Evolutionary conservation across 1,284 basidiomycete genomes (phyloP).

Genomic region (Leccinum angustisporum): DNA sequence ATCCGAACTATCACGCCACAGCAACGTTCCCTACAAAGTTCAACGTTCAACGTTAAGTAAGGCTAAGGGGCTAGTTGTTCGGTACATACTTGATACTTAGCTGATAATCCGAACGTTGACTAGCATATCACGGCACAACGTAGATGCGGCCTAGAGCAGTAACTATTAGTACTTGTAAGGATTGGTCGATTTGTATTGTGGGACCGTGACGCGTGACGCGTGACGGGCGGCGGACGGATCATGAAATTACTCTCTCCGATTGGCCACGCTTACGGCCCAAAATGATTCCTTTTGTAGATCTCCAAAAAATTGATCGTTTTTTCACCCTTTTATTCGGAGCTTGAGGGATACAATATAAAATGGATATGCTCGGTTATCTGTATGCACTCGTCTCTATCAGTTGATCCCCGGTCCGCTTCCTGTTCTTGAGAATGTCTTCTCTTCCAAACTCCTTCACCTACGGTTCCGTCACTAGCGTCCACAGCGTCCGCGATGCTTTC

Average conservation of each 20-base stretch:
- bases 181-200: background rate
- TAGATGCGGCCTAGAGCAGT: background rate
- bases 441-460: constrained; percentile 45
- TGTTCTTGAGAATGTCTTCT: constrained; percentile 38
- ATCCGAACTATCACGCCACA: background rate
- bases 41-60: too few relatives aligned
- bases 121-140: too few relatives aligned
- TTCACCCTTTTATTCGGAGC: constrained; percentile 15
- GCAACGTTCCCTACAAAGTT: too few relatives aligned
- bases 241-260: constrained; percentile 7
- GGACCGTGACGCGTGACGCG: background rate
- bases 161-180: background rate
- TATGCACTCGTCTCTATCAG: background rate
- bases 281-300: background rate
- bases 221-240: constrained; percentile 9
- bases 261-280: constrained; percentile 5
- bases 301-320: background rate
- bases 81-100: too few relatives aligned
- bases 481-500: constrained; percentile 53
- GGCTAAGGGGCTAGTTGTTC: too few relatives aligned
- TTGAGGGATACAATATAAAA: constrained; percentile 15
- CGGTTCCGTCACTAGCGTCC: constrained; percentile 52
- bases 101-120: too few relatives aligned
- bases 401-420: background rate
- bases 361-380: background rate